Evolutionary conservation across 2,329 filamentous ascomycete species (phyloP), one percentile per base, ranked within the genome.

Genomic region (Huntiella moniliformis): DNA sequence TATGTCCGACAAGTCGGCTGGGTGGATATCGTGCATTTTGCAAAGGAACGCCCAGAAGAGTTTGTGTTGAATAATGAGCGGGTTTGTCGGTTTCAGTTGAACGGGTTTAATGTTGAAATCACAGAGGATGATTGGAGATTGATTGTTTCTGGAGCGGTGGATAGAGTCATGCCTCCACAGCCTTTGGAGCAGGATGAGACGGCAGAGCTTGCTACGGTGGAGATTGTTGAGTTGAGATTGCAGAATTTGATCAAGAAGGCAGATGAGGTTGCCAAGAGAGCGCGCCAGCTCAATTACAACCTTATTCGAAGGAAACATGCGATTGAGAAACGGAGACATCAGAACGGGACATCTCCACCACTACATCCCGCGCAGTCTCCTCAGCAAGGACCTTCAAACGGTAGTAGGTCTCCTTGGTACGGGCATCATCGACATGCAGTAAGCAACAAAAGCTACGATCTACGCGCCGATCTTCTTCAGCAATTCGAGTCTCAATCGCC

Each of bases 81-180:
- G 40, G 76, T 80, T 45, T 92, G 85, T 57, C 82, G 84, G 51
- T 91, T 93, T 59, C 76, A 78, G 56, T 77, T 84, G 52, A 86
- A 86, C 56, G 82, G 86, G 50, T 72, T 79, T 52, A 74, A 82
- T 41, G 79, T 92, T 6, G 83, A 93, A 62, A 88, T 94, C 51
- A 77, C 76, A 13, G 84, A 92, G 59, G 84, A 92, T 58, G 85
- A 94, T 57, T 93, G 79, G 68, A 72, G 86, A 37, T 65, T 93
- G 52, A 87, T 93, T 53, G 76, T 77, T 46, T 87, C 82, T 35
- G 84, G 85, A 22, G 82, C 83, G 52, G 74, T 87, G 8, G 82
- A 92, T 59, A 79, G 84, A 56, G 67, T 71, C 48, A 84, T 86
- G 13, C 79, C 84, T 2, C 78, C 80, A 11, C 77, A 87, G 52